Base-by-base conservation (phyloP, 148 eudicot species). In the Camellia sinensis region DNA sequence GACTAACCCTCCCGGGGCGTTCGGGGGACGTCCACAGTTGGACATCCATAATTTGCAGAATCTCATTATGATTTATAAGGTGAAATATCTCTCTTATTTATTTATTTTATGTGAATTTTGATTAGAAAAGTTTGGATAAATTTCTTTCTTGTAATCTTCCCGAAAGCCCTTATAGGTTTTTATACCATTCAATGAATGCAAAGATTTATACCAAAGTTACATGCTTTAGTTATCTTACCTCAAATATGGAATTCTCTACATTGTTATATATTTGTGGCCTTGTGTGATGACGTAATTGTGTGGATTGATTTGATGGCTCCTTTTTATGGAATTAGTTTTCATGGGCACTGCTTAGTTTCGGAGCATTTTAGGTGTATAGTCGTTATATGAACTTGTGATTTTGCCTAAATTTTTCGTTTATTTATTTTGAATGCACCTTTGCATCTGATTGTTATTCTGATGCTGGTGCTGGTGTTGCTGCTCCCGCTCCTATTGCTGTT, bases 1-100 rank as follows among this genome's bases (percentile, higher is more conserved):
- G n/a, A n/a, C n/a, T n/a, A n/a, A n/a, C n/a, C n/a, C n/a, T n/a
- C n/a, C n/a, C n/a, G n/a, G n/a, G n/a, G n/a, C n/a, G n/a, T n/a
- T n/a, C n/a, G n/a, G n/a, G n/a, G n/a, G n/a, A n/a, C n/a, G n/a
- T n/a, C n/a, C n/a, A n/a, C n/a, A n/a, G 6, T 22, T 50, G 18
- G 21, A 54, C 71, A 65, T 63, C 59, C 19, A 76, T 10, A 19
- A 14, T 62, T 45, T 76, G 68, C 29, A 59, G 43, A 62, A 22
- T 19, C 66, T 21, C 53, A 4, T n/a, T n/a, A n/a, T n/a, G n/a
- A n/a, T n/a, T 46, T 65, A 62, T 43, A 64, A 64, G 79, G 62
- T 77, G 79, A 77, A 64, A 64, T 50, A 59, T 48, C 50, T 46
- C 18, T n/a, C n/a, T n/a, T n/a, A 46, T 48, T 52, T 52, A 15